Evolutionary conservation across 768 basidiomycete genomes (phyloP).

Genomic region (Strobilomyces dryophilus): DNA sequence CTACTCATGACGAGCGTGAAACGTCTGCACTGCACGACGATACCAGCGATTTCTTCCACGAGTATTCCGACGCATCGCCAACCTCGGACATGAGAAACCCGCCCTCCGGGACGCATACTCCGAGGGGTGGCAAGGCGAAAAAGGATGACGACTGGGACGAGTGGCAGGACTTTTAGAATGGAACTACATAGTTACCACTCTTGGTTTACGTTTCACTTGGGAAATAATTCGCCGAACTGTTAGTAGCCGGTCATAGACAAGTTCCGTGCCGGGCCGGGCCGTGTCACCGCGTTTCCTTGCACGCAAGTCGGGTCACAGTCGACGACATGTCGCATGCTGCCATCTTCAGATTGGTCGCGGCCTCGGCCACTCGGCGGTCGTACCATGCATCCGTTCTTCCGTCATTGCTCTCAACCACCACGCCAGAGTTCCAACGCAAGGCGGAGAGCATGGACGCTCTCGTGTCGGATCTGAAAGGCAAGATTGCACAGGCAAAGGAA

Average conservation of each 20-base stretch:
- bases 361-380: constrained; percentile 21
- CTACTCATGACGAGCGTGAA: constrained; percentile 48
- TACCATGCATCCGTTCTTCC: constrained; percentile 77
- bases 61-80: constrained; percentile 24
- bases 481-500: constrained; percentile 51
- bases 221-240: not conserved
- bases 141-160: constrained; percentile 67
- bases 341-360: constrained; percentile 10
- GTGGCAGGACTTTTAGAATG: constrained; percentile 72
- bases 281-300: not conserved
- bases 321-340: constrained; percentile 19
- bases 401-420: constrained; percentile 60
- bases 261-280: constrained; percentile 19
- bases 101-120: not conserved
- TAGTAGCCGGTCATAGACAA: constrained; percentile 12
- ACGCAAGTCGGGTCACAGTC: not conserved
- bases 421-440: constrained; percentile 68
- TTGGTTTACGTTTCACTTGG: too few relatives aligned
- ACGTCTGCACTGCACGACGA: constrained; percentile 61
- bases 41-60: constrained; percentile 57
- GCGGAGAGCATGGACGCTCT: constrained; percentile 66
- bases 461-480: constrained; percentile 59
- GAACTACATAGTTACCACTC: not conserved
- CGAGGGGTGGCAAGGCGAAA: constrained; percentile 17
- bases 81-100: constrained; percentile 12